A percentile compares a stretch with the other conserved stretches of the same genome.
Evolutionary conservation across 495 filamentous ascomycete genomes (phyloP).

Genomic region (Lepidopterella palustris): DNA sequence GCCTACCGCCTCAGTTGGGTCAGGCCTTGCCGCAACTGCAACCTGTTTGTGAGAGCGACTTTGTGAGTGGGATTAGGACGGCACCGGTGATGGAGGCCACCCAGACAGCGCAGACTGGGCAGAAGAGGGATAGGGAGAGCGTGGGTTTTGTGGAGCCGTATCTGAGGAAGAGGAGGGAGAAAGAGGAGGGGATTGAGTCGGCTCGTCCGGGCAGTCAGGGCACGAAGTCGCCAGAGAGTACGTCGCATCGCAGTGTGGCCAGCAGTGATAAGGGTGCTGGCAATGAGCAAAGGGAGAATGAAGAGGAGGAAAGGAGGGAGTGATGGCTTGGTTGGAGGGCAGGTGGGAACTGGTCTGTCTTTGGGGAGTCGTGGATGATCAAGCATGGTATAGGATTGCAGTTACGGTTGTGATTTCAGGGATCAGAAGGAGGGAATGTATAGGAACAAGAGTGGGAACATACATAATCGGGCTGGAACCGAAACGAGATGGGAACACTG

Average conservation of each 20-base stretch:
- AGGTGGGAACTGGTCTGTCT: not conserved
- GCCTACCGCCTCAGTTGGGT: constrained; percentile 24
- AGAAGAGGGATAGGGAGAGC: constrained; percentile 23
- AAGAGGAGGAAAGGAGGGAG: constrained; percentile 6
- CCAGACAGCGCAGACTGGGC: not conserved
- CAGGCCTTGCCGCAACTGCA: constrained; percentile 15
- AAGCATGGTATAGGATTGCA: constrained; percentile 3
- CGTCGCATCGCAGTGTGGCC: constrained; percentile 20
- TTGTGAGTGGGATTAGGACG: constrained; percentile 12
- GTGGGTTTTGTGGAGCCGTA: constrained; percentile 18
- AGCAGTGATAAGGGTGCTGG: too few species aligned
- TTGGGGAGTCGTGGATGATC: not conserved
- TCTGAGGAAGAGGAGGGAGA: constrained; percentile 19
- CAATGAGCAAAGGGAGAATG: constrained; percentile 13
- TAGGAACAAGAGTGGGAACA: not conserved
- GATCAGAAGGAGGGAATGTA: not conserved
- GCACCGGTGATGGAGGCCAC: constrained; percentile 7
- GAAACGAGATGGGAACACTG: constrained; percentile 19
- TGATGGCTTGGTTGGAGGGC: not conserved
- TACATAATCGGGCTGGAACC: constrained; percentile 22
- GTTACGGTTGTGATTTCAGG: constrained; percentile 3
- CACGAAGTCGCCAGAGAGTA: constrained; percentile 17
- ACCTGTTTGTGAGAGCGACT: constrained; percentile 18
- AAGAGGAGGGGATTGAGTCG: not conserved
- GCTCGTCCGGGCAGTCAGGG: constrained; percentile 8